Evolutionary conservation across 2,329 filamentous ascomycete genomes (phyloP).

Genomic region (Penicillium occitanis): DNA sequence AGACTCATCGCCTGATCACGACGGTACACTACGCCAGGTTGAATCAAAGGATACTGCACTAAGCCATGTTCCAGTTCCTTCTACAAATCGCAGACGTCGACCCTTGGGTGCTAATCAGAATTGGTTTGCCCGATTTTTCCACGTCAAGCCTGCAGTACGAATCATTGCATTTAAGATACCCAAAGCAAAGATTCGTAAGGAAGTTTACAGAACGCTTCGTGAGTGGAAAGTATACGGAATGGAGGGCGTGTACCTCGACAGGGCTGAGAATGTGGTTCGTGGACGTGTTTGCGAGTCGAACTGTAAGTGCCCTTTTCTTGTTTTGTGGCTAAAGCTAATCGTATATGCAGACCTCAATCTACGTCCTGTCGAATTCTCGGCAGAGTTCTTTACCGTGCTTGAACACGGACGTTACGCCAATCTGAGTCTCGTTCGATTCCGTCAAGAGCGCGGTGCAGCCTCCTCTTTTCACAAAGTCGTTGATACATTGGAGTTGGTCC

Average conservation of each 20-base stretch:
- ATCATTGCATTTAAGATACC: slow-evolving; percentile 74
- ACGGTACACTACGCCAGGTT: not conserved
- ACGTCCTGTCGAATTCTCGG: slow-evolving; percentile 83
- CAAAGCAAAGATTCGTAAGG: slow-evolving; percentile 71
- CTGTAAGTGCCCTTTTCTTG: slow-evolving; percentile 56
- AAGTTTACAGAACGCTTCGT: slow-evolving; percentile 70
- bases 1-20: not conserved
- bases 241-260: slow-evolving; percentile 74
- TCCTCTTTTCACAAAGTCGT: slow-evolving; percentile 84
- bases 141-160: slow-evolving; percentile 77
- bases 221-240: slow-evolving; percentile 85
- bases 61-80: slow-evolving; percentile 11
- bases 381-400: slow-evolving; percentile 84
- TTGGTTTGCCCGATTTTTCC: slow-evolving; percentile 86
- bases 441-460: slow-evolving; percentile 86
- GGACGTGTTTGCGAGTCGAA: slow-evolving; percentile 75
- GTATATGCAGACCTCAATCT: slow-evolving; percentile 66
- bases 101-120: slow-evolving; percentile 56
- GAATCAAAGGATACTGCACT: slow-evolving; percentile 14
- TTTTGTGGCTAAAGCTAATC: slow-evolving; percentile 21
- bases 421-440: slow-evolving; percentile 79
- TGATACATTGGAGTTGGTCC: slow-evolving; percentile 69
- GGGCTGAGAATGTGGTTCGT: slow-evolving; percentile 74
- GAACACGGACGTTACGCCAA: slow-evolving; percentile 76
- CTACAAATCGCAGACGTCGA: slow-evolving; percentile 32